Evolutionary conservation across 176 grass and related monocot genomes (phyloP), one percentile per base, ranked within the genome.

Genomic region (Lolium rigidum): DNA sequence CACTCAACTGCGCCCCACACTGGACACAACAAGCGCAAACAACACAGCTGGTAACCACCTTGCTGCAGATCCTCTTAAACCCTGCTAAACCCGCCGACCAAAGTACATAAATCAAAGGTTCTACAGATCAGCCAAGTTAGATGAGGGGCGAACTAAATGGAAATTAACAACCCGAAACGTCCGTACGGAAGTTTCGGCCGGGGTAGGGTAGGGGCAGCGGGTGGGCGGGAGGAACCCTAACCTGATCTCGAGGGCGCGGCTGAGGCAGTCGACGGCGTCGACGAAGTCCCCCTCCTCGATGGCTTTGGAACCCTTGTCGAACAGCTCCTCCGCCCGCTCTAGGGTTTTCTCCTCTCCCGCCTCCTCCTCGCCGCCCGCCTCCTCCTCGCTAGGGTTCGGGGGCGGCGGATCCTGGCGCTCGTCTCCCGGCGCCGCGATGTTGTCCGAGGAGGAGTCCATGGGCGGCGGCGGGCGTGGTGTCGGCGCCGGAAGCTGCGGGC

Each of bases 181-280:
- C 75, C 25, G 74, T 3, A 38, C 28, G 43, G 3, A 2, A 73
- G 64, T 49, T 16, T 74, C 14, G 18, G 11, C 25, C 38, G 15
- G 49, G 21, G 0, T 15, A 59, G 31, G 31, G 31, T 35, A 35
- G 24, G 56, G 10, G 44, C 13, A 24, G 17, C 1, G 22, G 70
- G 18, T 21, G 31, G 31, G 31, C 31, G 17, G 13, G 7, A 46
- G 26, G 9, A 94, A 85, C 77, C 84, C 84, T 91, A 88, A 99
- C 97, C 92, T 93, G 88, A 96, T 94, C 76, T 99, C 94, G 79
- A 99, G 94, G 75, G 94, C 90, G 63, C 89, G 92, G 87, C 97
- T 94, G 82, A 99, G 92, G 71, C 86, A 93, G 88, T 99, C 94
- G 14, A 88, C 94, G 82, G 97, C 94, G 10, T 90, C 92, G 28